Base-by-base conservation (phyloP, 2,329 filamentous ascomycete genomes). In the Aspergillus pseudoviridinutans region DNA sequence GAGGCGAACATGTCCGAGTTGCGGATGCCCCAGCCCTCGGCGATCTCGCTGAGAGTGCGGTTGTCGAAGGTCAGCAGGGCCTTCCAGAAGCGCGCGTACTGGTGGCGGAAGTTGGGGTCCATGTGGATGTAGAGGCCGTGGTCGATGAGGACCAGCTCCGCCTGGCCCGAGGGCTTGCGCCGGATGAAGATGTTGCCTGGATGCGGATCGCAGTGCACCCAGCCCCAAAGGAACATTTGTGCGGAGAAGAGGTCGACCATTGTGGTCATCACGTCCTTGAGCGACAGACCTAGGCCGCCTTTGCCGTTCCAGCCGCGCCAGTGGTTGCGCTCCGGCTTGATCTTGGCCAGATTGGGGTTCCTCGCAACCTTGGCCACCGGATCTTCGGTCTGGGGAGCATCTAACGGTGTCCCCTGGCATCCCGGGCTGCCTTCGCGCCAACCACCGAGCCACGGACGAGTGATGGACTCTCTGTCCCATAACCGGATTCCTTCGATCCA, bases 111-210 rank as follows among this genome's bases (percentile, higher is more conserved):
- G 58, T 85, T 79, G 1, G 89, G 87, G 25, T 85, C 81, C 90
- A 97, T 94, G 74, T 90, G 88, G 56, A 97, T 91, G 77, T 99
- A 99, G 5, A 99, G 85, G 0, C 94, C 94, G 74, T 99, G 94
- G 74, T 99, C 94, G 71, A 99, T 96, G 38, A 99, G 86, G 1
- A 97, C 93, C 29, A 99, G 83, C 77, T 99, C 92, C 0, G 93
- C 83, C 47, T 86, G 83, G n/a, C 93, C 93, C 47, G 82, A 87
- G 1, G 92, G 89, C 17, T 91, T 81, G 8, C 94, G 88, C 8
- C 94, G 89, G 69, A 97, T 88, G 77, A 99, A 96, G 73, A 97
- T 94, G 76, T 99, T 99, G 28, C 93, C 93, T 1, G 94, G 94
- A 70, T 99, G 94, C 9, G 94, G 94, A 72, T 99, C 94, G 76